A percentile compares a stretch with the other conserved stretches of the same genome.
Evolutionary conservation across 73 alveolate species (phyloP).

Genomic region (Paramecium caudatum): DNA sequence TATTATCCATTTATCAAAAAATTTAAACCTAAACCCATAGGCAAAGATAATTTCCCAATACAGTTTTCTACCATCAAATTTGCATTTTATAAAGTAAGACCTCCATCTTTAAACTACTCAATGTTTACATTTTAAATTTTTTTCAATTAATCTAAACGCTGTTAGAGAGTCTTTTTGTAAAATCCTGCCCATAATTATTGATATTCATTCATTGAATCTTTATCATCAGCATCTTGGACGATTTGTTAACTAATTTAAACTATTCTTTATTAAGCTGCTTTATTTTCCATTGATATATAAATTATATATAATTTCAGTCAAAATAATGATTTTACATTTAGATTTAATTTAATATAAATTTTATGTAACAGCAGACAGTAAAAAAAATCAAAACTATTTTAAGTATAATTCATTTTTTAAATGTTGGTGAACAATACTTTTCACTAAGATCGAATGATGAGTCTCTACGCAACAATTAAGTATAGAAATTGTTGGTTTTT

Average conservation of each 20-base stretch:
- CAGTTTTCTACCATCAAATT: slow-evolving; percentile 98
- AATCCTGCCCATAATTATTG: slow-evolving; percentile 70
- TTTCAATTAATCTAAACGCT: slow-evolving; percentile 73
- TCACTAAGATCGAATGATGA: slow-evolving; percentile 48
- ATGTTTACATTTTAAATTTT: slow-evolving; percentile 59
- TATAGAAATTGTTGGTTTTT: slow-evolving; percentile 44
- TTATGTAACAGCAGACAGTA: too few relatives aligned
- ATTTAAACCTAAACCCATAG: slow-evolving; percentile 96
- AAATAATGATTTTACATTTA: too few relatives aligned
- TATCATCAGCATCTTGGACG: not conserved
- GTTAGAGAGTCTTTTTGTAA: slow-evolving; percentile 66
- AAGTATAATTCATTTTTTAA: slow-evolving; percentile 44
- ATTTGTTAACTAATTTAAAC: slow-evolving; percentile 20
- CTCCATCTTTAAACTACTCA: slow-evolving; percentile 85
- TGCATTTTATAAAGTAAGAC: slow-evolving; percentile 91
- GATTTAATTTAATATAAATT: too few relatives aligned
- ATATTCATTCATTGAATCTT: slow-evolving; percentile 13
- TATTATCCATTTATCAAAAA: slow-evolving; percentile 92
- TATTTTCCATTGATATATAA: slow-evolving; percentile 47
- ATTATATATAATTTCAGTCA: too few relatives aligned
- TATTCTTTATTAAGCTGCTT: slow-evolving; percentile 42
- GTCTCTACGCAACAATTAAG: slow-evolving; percentile 13
- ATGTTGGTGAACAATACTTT: slow-evolving; percentile 61
- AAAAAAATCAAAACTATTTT: too few relatives aligned
- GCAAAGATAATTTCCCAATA: slow-evolving; percentile 93